Conservation (phyloP, 345 rosid species). For the Barbarea vulgaris region DNA sequence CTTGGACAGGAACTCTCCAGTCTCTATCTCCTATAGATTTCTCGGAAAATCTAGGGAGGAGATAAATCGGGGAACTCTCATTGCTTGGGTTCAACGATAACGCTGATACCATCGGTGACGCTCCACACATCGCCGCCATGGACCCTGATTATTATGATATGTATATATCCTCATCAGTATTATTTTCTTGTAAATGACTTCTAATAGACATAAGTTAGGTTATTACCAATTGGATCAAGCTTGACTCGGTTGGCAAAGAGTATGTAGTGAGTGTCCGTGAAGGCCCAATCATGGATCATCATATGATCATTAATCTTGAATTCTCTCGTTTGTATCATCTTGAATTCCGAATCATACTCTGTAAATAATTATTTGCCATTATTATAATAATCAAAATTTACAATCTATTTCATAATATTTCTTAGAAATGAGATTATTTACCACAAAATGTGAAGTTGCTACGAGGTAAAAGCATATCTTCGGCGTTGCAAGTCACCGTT, state of each 20-base stretch:
- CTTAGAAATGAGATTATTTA: conserved; percentile 6
- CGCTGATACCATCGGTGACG: conserved; percentile 91
- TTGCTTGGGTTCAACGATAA: conserved; percentile 77
- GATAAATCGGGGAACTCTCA: conserved; percentile 69
- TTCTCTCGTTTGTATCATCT: conserved; percentile 54
- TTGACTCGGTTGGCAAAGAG: conserved; percentile 79
- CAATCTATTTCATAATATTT: neutral
- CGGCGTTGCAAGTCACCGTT: conserved; percentile 79
- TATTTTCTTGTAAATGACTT: neutral
- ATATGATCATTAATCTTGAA: conserved; percentile 72
- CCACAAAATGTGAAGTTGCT: conserved; percentile 86
- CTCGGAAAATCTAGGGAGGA: conserved; percentile 67
- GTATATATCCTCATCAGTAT: neutral
- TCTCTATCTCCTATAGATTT: conserved; percentile 47
- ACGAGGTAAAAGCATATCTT: conserved; percentile 87
- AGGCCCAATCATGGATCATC: conserved; percentile 98
- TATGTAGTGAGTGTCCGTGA: conserved; percentile 75
- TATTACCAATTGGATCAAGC: conserved; percentile 66
- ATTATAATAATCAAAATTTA: too few relatives aligned
- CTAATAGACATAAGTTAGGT: neutral
- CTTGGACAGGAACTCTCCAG: conserved; percentile 76
- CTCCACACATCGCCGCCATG: conserved; percentile 67
- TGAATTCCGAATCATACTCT: conserved; percentile 73
- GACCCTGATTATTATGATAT: conserved; percentile 58
- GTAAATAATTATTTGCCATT: conserved; percentile 13